phyloP scores from a whole-genome alignment of 2,329 filamentous ascomycete species.

The Esteya vermicola region DNA sequence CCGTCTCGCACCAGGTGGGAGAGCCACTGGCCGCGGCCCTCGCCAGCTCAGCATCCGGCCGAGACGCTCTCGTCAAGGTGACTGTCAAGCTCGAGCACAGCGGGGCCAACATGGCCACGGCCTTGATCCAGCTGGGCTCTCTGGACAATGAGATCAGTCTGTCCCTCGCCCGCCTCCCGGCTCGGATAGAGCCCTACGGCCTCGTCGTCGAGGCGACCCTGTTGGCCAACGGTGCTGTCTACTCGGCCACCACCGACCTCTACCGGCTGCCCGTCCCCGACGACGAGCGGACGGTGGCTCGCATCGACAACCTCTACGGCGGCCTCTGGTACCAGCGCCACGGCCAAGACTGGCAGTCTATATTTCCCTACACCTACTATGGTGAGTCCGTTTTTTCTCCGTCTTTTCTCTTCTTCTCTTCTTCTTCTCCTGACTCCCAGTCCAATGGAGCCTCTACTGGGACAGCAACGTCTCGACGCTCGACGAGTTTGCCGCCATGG shows the following conservation, averaged over 20 bases:
- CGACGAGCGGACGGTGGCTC: not conserved
- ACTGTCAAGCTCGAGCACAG: not conserved
- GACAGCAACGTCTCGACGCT: not conserved
- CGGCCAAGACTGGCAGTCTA: not conserved
- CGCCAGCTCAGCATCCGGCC: too few relatives aligned
- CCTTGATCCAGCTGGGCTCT: not conserved
- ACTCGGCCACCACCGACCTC: not conserved
- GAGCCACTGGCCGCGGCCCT: too few relatives aligned
- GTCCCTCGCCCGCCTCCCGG: not conserved
- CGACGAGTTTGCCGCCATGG: slow-evolving; percentile 1
- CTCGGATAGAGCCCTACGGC: not conserved
- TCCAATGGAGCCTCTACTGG: not conserved
- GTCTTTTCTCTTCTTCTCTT: not conserved
- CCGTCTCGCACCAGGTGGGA: not conserved
- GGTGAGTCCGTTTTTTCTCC: not conserved
- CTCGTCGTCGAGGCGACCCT: not conserved
- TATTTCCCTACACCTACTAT: slow-evolving; percentile 1
- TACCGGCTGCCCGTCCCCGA: not conserved
- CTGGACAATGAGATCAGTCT: not conserved
- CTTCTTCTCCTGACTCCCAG: not conserved
- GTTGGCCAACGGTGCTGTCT: not conserved
- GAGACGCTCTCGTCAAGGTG: too few relatives aligned
- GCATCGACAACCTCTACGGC: not conserved
- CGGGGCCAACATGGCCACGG: not conserved
- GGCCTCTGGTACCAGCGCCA: not conserved